Evolutionary conservation across 2,329 filamentous ascomycete genomes (phyloP).

Genomic region (Septoria petroselini): DNA sequence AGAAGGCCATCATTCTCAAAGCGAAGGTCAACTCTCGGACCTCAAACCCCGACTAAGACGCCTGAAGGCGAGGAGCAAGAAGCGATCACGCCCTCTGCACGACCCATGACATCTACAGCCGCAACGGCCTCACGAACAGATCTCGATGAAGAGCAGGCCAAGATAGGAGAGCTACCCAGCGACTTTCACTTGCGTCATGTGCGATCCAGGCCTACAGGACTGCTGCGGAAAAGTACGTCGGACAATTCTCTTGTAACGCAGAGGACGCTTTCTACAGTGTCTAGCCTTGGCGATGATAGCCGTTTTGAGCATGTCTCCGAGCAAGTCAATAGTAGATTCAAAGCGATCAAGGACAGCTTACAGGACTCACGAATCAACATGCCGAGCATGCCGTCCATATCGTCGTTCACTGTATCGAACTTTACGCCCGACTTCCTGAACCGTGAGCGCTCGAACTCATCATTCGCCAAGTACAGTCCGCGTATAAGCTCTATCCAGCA

Average conservation of each 20-base stretch:
- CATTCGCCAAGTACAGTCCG: conserved; percentile 14
- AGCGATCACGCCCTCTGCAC: neutral
- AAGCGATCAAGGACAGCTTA: conserved; percentile 84
- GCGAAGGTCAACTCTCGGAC: conserved; percentile 6
- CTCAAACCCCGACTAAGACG: neutral
- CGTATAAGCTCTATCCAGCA: conserved; percentile 2
- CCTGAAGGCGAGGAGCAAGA: neutral
- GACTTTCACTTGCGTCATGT: conserved; percentile 21
- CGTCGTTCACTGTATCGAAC: conserved; percentile 37
- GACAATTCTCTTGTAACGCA: conserved; percentile 74
- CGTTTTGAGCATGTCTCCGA: conserved; percentile 76
- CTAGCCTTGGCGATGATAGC: conserved; percentile 79
- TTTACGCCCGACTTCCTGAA: conserved; percentile 34
- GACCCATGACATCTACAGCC: neutral
- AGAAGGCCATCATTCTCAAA: neutral
- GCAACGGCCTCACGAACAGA: conserved; percentile 13
- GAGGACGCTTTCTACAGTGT: conserved; percentile 71
- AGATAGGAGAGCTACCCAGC: conserved; percentile 25
- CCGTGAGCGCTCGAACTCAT: conserved; percentile 30
- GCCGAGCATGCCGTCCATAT: conserved; percentile 51
- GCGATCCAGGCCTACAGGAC: conserved; percentile 22
- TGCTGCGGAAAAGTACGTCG: conserved; percentile 62
- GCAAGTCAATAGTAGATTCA: conserved; percentile 83
- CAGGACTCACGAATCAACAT: conserved; percentile 76
- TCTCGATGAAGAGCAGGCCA: conserved; percentile 23